Evolutionary conservation across 306 rosid genomes (phyloP).

Genomic region (Begonia masoniana): DNA sequence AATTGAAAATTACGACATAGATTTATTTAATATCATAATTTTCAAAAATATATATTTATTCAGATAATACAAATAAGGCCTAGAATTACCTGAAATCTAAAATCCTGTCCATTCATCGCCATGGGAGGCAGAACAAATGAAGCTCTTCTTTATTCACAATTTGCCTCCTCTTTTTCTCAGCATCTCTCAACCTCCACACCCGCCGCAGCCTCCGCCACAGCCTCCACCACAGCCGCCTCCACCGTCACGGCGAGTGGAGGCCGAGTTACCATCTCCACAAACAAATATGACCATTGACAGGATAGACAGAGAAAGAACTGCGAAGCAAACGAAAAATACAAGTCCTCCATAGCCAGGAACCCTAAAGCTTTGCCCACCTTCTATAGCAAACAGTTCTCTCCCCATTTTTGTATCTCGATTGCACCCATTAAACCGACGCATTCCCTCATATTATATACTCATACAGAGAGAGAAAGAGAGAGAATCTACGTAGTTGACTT

Average conservation of each 20-base stretch:
- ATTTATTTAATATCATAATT: too few species aligned
- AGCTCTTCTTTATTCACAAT: too few species aligned
- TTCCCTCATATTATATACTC: not conserved
- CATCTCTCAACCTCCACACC: not conserved
- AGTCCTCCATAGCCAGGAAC: not conserved
- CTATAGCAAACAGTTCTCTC: slow-evolving; percentile 7
- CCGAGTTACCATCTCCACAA: slow-evolving; percentile 12
- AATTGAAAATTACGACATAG: too few species aligned
- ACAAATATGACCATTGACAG: slow-evolving; percentile 26
- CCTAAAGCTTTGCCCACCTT: not conserved
- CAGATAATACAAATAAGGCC: too few species aligned
- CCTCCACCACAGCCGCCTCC: not conserved
- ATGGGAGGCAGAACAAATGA: too few species aligned
- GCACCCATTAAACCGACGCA: too few species aligned
- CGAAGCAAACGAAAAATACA: slow-evolving; percentile 15
- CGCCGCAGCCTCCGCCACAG: not conserved
- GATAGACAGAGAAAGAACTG: slow-evolving; percentile 20
- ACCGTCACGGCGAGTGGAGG: not conserved
- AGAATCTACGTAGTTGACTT: not conserved
- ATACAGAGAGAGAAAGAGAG: not conserved
- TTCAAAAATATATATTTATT: too few species aligned
- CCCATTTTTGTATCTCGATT: slow-evolving; percentile 9
- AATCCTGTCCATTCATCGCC: too few species aligned
- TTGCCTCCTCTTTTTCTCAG: too few species aligned
- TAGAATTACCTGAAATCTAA: too few species aligned